Evolutionary conservation across 768 basidiomycete genomes (phyloP), one percentile per base, ranked within the genome.

Genomic region (Mycena maculata): DNA sequence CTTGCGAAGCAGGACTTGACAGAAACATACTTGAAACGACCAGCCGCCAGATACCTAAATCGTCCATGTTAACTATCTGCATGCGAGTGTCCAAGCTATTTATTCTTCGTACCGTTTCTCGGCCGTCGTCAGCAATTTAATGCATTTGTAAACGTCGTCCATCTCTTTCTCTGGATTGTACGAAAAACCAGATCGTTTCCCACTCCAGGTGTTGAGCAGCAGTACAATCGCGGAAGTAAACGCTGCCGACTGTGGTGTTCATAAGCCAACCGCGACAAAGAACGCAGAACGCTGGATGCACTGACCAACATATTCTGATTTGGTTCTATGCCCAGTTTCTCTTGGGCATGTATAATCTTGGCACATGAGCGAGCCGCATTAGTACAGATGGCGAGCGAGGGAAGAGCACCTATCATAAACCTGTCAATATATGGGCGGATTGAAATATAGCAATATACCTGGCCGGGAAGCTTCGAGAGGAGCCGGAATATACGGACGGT

Each of bases 351-450:
- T 27, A 93, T 77, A 23, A 96, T 86, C 73, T 91, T 91, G 39
- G 87, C 87, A 66, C 87, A 90, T 2, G 91, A 92, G 11, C 93
- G 84, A 1, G 94, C 92, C 1, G 94, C 89, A 67, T 94, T 95
- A 9, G 91, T 90, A 76, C 93, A 95, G 56, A 95, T 95, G 0
- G 92, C 91, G 25, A 95, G 81, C 0, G 93, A 74, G 79, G 91
- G 90, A 50, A 90, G 83, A 0, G 78, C 74, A 12, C 60, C 66
- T 67, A n/a, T 53, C 28, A 18, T n/a, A 48, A 7, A 18, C n/a
- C 23, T 4, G 30, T 60, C n/a, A 20, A 13, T n/a, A 33, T 41
- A 20, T 45, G 18, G 44, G 20, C n/a, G 1, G 12, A 50, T 3
- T 15, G 31, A 23, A 15, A 10, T n/a, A n/a, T n/a, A n/a, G n/a